Conservation (phyloP, 768 basidiomycete genomes). For the Tulasnella sp. region DNA sequence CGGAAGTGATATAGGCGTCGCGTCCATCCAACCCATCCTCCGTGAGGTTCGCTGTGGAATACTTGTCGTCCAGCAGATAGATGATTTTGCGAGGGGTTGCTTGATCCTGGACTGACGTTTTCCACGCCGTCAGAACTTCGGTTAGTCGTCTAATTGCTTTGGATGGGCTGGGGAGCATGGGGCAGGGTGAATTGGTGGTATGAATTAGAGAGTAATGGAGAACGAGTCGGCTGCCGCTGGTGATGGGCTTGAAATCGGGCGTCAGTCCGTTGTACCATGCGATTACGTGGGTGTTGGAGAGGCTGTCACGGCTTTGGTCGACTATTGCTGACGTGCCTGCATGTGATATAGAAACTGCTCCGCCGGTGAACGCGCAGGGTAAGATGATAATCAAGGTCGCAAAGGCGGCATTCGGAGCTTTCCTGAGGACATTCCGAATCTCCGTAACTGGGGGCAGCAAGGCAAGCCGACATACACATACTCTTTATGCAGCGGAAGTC, state of each 20-base stretch:
- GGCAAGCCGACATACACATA: not conserved
- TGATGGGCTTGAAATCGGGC: not conserved
- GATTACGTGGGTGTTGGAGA: not conserved
- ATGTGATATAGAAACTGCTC: not conserved
- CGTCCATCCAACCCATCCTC: not conserved
- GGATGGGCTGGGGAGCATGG: not conserved
- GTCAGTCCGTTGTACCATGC: not conserved
- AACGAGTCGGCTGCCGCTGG: not conserved
- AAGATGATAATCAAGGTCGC: not conserved
- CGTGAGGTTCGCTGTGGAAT: not conserved
- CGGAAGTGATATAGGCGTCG: not conserved
- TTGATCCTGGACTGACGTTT: not conserved
- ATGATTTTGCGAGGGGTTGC: not conserved
- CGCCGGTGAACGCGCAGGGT: not conserved
- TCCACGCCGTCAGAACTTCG: not conserved
- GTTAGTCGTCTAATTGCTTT: not conserved
- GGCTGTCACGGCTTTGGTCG: not conserved
- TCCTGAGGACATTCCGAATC: not conserved
- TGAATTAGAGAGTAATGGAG: not conserved
- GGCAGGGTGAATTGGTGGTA: not conserved
- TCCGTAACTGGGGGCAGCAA: not conserved
- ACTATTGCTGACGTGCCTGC: not conserved
- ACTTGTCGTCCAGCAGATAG: slow-evolving; percentile 17
- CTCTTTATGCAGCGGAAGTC: not conserved
- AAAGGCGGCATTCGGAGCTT: not conserved